These are phyloP conservation scores for Cafeteria roenbergensis DNA, from an alignment of 108 stramenopile species.

Conservation along the genomic window DNA sequence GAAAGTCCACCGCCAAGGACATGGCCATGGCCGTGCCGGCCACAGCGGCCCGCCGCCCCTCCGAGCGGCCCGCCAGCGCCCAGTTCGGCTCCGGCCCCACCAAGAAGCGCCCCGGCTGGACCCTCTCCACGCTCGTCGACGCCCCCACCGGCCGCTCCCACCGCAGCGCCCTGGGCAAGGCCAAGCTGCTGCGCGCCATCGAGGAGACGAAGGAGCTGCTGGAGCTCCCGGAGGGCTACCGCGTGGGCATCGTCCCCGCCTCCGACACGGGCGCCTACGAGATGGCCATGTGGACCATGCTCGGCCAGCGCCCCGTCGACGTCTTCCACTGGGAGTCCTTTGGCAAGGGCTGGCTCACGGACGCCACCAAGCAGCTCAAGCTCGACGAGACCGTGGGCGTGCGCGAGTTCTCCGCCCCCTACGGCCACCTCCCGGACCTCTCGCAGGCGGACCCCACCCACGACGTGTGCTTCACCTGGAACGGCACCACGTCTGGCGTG, in stretches of 20 bases:
- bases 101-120: conserved; percentile 95
- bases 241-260: conserved; percentile 87
- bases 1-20: neutral
- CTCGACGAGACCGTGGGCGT: conserved; percentile 60
- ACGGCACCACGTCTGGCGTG: conserved; percentile 96
- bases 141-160: conserved; percentile 80
- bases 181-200: conserved; percentile 77
- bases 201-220: conserved; percentile 81
- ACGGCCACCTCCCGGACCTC: conserved; percentile 85
- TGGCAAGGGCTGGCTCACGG: conserved; percentile 89
- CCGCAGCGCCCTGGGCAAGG: conserved; percentile 92
- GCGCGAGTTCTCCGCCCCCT: conserved; percentile 78
- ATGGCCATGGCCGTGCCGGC: neutral
- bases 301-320: conserved; percentile 81
- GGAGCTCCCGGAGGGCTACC: conserved; percentile 78
- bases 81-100: conserved; percentile 60
- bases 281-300: conserved; percentile 99
- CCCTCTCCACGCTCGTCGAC: conserved; percentile 51
- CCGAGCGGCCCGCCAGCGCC: conserved; percentile 27
- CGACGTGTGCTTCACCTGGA: conserved; percentile 95
- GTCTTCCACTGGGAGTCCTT: conserved; percentile 96
- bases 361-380: conserved; percentile 77
- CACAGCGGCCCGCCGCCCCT: neutral
- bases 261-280: conserved; percentile 98
- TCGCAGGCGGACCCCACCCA: conserved; percentile 64